Evolutionary conservation across 345 rosid species (phyloP).

Genomic region (Jatropha curcas): DNA sequence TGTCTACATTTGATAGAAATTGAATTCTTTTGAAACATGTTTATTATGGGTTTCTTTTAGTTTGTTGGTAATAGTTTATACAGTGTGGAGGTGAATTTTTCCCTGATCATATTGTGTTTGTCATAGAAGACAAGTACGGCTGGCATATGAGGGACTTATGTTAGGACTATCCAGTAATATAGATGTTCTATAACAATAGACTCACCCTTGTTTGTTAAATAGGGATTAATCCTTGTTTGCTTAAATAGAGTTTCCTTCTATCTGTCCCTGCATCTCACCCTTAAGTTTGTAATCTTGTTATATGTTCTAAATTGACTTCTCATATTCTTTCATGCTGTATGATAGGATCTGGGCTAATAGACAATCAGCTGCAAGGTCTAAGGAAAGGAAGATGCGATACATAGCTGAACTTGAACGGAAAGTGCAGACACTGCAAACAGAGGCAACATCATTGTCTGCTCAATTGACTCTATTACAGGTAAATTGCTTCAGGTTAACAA

Average conservation of each 20-base stretch:
- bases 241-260: background rate
- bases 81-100: background rate
- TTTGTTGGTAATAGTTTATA: background rate
- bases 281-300: background rate
- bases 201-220: too few species aligned
- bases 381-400: conserved; percentile 94
- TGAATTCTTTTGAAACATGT: background rate
- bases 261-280: background rate
- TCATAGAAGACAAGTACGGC: background rate
- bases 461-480: conserved; percentile 89
- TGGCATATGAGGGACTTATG: background rate
- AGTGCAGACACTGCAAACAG: conserved; percentile 85
- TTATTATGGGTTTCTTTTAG: background rate
- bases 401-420: conserved; percentile 92
- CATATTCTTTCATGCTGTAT: background rate
- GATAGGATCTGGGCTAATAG: conserved; percentile 94
- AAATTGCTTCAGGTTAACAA: conserved; percentile 15
- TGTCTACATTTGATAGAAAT: background rate
- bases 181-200: background rate
- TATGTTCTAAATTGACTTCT: background rate
- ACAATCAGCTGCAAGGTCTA: conserved; percentile 97
- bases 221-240: too few species aligned
- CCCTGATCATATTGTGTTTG: background rate
- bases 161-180: background rate
- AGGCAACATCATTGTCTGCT: conserved; percentile 89